Evolutionary conservation across 2,329 filamentous ascomycete species (phyloP).

Genomic region (Alternaria sp.): DNA sequence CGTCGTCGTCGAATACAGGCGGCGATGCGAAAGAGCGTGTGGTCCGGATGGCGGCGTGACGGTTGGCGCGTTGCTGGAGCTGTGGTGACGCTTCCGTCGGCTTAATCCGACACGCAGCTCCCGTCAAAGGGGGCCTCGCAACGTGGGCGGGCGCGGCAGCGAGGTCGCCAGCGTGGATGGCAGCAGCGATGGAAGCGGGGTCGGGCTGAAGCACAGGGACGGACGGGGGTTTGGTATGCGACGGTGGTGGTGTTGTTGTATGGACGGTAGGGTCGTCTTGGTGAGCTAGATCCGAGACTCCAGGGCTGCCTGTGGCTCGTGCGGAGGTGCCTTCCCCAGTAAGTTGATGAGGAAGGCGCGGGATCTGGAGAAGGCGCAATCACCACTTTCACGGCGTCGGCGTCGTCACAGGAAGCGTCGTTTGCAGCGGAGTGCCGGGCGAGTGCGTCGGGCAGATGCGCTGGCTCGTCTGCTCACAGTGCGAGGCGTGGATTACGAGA

Average conservation of each 20-base stretch:
- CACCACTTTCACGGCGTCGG: slow-evolving; percentile 2
- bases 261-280: slow-evolving; percentile 18
- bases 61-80: slow-evolving; percentile 23
- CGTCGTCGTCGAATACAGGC: slow-evolving; percentile 18
- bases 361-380: slow-evolving; percentile 17
- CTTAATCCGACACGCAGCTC: slow-evolving; percentile 27
- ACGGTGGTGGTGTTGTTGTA: slow-evolving; percentile 20
- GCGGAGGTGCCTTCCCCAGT: slow-evolving; percentile 19
- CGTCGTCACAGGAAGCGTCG: not conserved
- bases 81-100: slow-evolving; percentile 36
- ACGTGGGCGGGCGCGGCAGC: slow-evolving; percentile 16
- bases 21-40: slow-evolving; percentile 32
- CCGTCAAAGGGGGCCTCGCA: slow-evolving; percentile 27
- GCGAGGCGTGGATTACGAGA: not conserved
- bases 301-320: slow-evolving; percentile 18
- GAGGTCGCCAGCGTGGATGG: slow-evolving; percentile 20
- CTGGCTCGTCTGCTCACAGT: not conserved
- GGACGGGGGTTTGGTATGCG: slow-evolving; percentile 9
- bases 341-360: slow-evolving; percentile 22
- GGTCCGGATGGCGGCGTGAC: slow-evolving; percentile 30
- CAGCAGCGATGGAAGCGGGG: slow-evolving; percentile 16
- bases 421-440: not conserved
- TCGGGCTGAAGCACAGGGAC: slow-evolving; percentile 8
- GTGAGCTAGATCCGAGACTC: slow-evolving; percentile 20
- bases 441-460: not conserved